Evolutionary conservation across 192 early-diverging fungal genomes (phyloP), one percentile per base, ranked within the genome.

Genomic region (Linnemannia zychae): DNA sequence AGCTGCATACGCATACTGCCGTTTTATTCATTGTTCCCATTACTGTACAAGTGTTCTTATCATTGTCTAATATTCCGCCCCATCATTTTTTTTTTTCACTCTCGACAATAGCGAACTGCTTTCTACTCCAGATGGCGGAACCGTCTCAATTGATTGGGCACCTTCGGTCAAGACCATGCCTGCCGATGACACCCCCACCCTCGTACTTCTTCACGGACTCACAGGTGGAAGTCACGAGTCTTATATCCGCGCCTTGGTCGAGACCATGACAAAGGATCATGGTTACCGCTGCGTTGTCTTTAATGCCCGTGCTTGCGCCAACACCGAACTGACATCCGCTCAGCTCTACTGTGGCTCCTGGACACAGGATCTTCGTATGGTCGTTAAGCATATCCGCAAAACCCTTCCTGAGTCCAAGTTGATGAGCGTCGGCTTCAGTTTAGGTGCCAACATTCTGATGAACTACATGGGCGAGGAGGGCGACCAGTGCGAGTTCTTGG

Each of bases 181-280:
- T 50, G 83, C 89, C 3, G 90, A 91, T 69, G 86, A 88, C 74
- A 93, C 92, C 18, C 96, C 97, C 1, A 96, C 94, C 38, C 83
- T 98, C 48, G 89, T 99, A 7, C 89, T 97, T 52, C 88, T 96
- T 18, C 98, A 98, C 83, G 97, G 98, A 36, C 85, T 99, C 76
- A 97, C 97, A 9, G 98, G 98, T 63, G 97, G 97, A 44, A 96
- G 94, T 53, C 94, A 96, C 87, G 97, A 98, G 87, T 91, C 91
- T 3, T 99, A 99, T 77, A 94, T 99, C 46, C 93, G 94, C 33
- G 89, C 92, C 13, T 79, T 98, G 18, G 90, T 96, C 46, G 88
- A 92, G 75, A 82, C 84, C 52, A 89, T 95, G 72, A 93, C 90
- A 0, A 80, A 86, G 50, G 93, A 92, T 22, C 89, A 93, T 71